Conservation (phyloP, 805 yeast genomes). For the Lachancea kluyveri region DNA sequence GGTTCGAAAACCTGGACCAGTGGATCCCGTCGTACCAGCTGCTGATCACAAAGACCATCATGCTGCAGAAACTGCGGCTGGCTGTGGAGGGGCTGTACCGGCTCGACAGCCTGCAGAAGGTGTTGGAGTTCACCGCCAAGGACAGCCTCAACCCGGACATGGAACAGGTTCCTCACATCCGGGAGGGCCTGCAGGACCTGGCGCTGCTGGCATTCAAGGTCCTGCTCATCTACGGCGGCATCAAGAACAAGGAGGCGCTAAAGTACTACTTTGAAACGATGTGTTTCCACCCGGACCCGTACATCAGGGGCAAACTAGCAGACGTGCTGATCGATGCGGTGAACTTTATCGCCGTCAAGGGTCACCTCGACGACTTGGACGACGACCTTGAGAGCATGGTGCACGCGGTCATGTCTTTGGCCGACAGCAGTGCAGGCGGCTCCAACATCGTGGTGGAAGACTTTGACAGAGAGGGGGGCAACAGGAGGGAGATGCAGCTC, state of each 20-base stretch:
- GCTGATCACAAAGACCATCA: slow-evolving; percentile 42
- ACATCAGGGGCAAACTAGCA: slow-evolving; percentile 45
- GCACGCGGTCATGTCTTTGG: slow-evolving; percentile 22
- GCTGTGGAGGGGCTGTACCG: slow-evolving; percentile 48
- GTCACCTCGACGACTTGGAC: slow-evolving; percentile 51
- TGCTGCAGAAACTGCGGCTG: slow-evolving; percentile 55
- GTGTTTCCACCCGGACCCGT: slow-evolving; percentile 49
- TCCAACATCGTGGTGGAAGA: slow-evolving; percentile 14
- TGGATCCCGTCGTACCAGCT: slow-evolving; percentile 72
- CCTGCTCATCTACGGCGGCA: slow-evolving; percentile 66
- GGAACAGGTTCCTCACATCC: slow-evolving; percentile 8
- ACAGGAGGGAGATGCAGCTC: slow-evolving; percentile 18
- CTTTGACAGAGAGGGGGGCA: slow-evolving; percentile 16
- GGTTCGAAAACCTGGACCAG: slow-evolving; percentile 73
- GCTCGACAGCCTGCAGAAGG: slow-evolving; percentile 44
- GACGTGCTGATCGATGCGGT: slow-evolving; percentile 44
- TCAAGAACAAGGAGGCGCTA: slow-evolving; percentile 56
- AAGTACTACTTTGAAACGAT: slow-evolving; percentile 54
- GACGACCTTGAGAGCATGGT: slow-evolving; percentile 49
- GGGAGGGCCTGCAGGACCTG: slow-evolving; percentile 39
- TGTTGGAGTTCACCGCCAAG: slow-evolving; percentile 44
- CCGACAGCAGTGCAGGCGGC: slow-evolving; percentile 17
- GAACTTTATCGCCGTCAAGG: slow-evolving; percentile 61
- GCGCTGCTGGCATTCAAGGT: slow-evolving; percentile 67
- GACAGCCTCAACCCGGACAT: slow-evolving; percentile 30